A percentile compares a stretch with the other conserved stretches of the same genome.
Evolutionary conservation across 2,329 filamentous ascomycete genomes (phyloP).

Genomic region (Verruconis gallopava): DNA sequence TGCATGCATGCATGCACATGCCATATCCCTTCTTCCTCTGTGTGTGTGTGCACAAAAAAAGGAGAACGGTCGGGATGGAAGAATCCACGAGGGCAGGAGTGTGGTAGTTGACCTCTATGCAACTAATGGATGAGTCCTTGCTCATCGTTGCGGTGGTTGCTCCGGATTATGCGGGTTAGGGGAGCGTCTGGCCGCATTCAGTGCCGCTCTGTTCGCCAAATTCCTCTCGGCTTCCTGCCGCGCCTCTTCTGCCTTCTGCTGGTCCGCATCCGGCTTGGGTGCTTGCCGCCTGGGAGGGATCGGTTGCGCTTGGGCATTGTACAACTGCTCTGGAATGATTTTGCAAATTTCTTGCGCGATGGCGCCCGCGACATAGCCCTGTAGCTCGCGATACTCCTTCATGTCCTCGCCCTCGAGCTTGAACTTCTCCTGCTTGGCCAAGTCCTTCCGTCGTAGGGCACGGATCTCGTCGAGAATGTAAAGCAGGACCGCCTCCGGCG

Average conservation of each 20-base stretch:
- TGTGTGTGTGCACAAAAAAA: no score
- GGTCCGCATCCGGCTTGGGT: conserved; percentile 25
- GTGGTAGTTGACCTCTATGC: no score
- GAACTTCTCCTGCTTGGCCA: conserved; percentile 76
- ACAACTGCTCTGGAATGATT: conserved; percentile 35
- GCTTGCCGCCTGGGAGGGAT: conserved; percentile 10
- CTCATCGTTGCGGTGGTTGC: conserved; percentile 18
- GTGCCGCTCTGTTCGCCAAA: conserved; percentile 22
- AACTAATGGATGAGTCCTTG: neutral
- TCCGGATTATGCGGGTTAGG: conserved; percentile 26
- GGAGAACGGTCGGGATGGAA: no score
- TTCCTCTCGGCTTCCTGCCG: conserved; percentile 21
- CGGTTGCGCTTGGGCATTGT: conserved; percentile 9
- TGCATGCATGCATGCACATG: no score
- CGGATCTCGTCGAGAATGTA: conserved; percentile 90
- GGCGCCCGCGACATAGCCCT: conserved; percentile 58
- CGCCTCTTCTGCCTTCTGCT: conserved; percentile 34
- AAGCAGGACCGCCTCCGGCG: conserved; percentile 78
- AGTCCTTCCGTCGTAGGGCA: conserved; percentile 65
- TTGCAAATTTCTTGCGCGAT: conserved; percentile 62
- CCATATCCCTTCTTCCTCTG: no score
- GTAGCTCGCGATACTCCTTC: conserved; percentile 61
- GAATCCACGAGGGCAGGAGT: no score
- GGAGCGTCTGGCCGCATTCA: conserved; percentile 23
- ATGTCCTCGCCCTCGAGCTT: conserved; percentile 69